Base-by-base conservation (phyloP, 208 protist species). In the Trypanosoma melophagium region DNA sequence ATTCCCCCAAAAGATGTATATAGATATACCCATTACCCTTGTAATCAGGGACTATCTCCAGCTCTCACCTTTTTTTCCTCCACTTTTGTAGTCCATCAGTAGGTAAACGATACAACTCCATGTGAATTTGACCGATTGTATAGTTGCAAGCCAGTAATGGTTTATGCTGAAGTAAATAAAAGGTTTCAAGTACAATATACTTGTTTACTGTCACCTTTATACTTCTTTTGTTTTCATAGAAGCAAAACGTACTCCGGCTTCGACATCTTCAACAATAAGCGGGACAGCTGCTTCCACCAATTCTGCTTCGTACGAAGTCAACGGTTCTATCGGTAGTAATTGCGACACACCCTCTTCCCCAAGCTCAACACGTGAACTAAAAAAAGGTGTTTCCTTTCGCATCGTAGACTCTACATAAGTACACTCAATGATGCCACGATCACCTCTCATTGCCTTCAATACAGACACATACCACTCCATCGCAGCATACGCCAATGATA, bases 371-470 rank as follows among this genome's bases (percentile, higher is more conserved):
- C 87, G 90, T 16, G 91, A 93, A 59, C 81, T 64, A 72, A 97
- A 97, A 71, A 92, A 96, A 13, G 85, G 79, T 50, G 77, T 79
- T 57, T 87, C 83, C 9, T 77, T 54, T 24, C 77, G 62, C 62
- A 94, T 78, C 19, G 81, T 81, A 51, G 80, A 90, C 76, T 96
- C 86, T 47, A 91, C 79, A 70, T 84, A 76, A 9, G 81, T 67
- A 67, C 90, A 96, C 82, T 96, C 90, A n/a, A 79, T 71, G 51
- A 96, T 87, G 51, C 87, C 87, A 1, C 74, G 44, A 58, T 96
- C 85, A 1, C 90, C 90, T 35, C 84, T 83, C 64, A 82, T 67
- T 24, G 90, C 90, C 74, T 89, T 90, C 24, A 96, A 69, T 42
- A 93, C 53, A 9, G 87, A 90, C 9, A 83, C 61, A 45, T 74